These are phyloP conservation scores for Aspergillus proliferans DNA, from an alignment of 2,329 filamentous ascomycete genomes.

Conservation along the genomic window DNA sequence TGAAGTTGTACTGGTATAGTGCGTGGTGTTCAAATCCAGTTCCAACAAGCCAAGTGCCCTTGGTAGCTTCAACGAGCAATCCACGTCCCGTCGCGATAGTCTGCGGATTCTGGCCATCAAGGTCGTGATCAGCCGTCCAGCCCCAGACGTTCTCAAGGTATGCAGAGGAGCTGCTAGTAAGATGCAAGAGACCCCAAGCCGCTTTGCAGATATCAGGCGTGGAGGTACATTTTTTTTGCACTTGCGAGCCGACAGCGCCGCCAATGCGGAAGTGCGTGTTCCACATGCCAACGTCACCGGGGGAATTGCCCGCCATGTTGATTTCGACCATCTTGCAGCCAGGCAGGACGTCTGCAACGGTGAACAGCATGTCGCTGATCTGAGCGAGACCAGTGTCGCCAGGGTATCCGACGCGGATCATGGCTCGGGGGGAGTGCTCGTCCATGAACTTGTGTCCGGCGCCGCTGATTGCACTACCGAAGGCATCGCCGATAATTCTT, in stretches of 20 bases:
- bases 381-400: constrained; percentile 46
- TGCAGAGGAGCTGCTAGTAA: constrained; percentile 40
- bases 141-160: constrained; percentile 52
- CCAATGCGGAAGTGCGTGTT: constrained; percentile 44
- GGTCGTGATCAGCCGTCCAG: constrained; percentile 45
- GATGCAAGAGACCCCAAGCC: constrained; percentile 46
- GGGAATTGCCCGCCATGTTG: constrained; percentile 43
- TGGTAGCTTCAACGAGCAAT: constrained; percentile 35
- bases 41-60: constrained; percentile 41
- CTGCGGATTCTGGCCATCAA: constrained; percentile 33
- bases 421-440: constrained; percentile 38
- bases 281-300: constrained; percentile 49
- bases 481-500: constrained; percentile 51
- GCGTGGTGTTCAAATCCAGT: constrained; percentile 44
- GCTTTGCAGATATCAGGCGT: constrained; percentile 39
- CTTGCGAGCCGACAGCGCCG: constrained; percentile 37
- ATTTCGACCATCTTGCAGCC: constrained; percentile 43
- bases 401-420: constrained; percentile 46
- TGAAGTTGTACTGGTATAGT: constrained; percentile 45
- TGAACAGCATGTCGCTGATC: constrained; percentile 48
- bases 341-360: constrained; percentile 42
- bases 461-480: constrained; percentile 44
- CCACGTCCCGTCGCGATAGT: constrained; percentile 36
- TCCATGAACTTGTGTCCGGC: constrained; percentile 43
- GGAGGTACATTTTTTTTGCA: constrained; percentile 32